These are phyloP conservation scores for Durio zibethinus DNA, from an alignment of 345 rosid genomes.

Conservation along the genomic window DNA sequence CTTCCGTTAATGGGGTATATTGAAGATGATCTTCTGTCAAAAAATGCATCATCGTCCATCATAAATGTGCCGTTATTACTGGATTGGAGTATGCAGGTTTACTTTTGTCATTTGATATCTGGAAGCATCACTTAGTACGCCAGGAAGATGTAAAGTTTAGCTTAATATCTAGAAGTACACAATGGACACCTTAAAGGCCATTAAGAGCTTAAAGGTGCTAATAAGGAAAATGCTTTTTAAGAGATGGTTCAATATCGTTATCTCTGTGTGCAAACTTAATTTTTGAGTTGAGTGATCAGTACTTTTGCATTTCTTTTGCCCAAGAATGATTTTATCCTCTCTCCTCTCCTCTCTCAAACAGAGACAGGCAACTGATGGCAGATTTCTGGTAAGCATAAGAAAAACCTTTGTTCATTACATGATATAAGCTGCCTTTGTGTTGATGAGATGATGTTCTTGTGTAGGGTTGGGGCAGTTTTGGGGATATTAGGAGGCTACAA, in stretches of 20 bases:
- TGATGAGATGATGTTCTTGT: conserved; percentile 17
- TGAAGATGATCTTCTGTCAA: conserved; percentile 57
- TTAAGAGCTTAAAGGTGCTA: conserved; percentile 1
- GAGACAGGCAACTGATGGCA: conserved; percentile 88
- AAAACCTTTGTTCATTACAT: conserved; percentile 4
- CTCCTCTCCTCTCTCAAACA: conserved; percentile 29
- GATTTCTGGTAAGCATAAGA: conserved; percentile 71
- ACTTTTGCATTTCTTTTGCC: conserved; percentile 1
- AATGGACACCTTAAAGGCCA: background rate
- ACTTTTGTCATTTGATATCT: conserved; percentile 8
- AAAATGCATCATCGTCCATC: conserved; percentile 37
- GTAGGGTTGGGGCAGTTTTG: conserved; percentile 78
- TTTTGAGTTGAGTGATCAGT: background rate
- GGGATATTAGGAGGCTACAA: conserved; percentile 63
- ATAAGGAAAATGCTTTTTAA: background rate
- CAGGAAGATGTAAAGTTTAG: background rate
- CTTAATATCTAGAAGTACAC: background rate
- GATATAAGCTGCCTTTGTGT: background rate
- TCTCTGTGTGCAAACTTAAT: background rate
- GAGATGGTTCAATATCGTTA: background rate
- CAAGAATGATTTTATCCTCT: background rate
- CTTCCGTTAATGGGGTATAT: conserved; percentile 79
- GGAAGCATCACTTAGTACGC: background rate
- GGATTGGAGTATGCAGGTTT: conserved; percentile 78
- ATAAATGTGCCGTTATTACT: conserved; percentile 50